Conservation (phyloP, 371 early-diverging fungal species). For the Rhizopus arrhizus region DNA sequence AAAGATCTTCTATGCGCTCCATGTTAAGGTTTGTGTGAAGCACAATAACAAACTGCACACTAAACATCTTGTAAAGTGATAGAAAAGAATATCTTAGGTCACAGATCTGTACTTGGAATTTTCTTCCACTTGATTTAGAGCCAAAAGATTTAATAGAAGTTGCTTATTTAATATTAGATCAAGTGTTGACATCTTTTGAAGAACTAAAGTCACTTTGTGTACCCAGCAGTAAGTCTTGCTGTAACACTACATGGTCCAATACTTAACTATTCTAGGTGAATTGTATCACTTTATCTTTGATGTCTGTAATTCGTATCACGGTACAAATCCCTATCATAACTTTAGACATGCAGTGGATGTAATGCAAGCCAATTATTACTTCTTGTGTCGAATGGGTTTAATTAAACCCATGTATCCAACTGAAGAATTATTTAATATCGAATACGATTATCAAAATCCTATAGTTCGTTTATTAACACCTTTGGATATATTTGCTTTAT, state of each 20-base stretch:
- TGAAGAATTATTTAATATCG: neutral
- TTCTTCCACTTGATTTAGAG: constrained; percentile 62
- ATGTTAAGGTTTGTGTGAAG: constrained; percentile 19
- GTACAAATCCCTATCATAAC: constrained; percentile 84
- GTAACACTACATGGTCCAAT: neutral
- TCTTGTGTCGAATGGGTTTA: constrained; percentile 69
- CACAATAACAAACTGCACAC: neutral
- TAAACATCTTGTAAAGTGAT: constrained; percentile 29
- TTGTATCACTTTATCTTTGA: constrained; percentile 67
- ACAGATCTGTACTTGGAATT: constrained; percentile 64
- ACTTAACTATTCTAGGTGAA: constrained; percentile 41
- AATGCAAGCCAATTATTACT: constrained; percentile 79
- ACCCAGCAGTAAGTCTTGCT: constrained; percentile 54
- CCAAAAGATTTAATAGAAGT: constrained; percentile 66
- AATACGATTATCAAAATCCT: neutral
- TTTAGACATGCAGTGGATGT: constrained; percentile 88
- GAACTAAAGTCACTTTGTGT: constrained; percentile 60
- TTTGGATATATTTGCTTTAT: constrained; percentile 70
- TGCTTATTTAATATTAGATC: constrained; percentile 62
- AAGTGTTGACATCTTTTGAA: constrained; percentile 51
- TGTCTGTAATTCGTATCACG: constrained; percentile 71
- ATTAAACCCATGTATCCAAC: constrained; percentile 37
- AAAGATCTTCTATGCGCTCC: constrained; percentile 24
- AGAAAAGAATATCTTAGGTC: constrained; percentile 44
- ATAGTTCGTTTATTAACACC: constrained; percentile 62